phyloP scores from a whole-genome alignment of 345 rosid species.

The Bruguiera gymnorhiza region DNA sequence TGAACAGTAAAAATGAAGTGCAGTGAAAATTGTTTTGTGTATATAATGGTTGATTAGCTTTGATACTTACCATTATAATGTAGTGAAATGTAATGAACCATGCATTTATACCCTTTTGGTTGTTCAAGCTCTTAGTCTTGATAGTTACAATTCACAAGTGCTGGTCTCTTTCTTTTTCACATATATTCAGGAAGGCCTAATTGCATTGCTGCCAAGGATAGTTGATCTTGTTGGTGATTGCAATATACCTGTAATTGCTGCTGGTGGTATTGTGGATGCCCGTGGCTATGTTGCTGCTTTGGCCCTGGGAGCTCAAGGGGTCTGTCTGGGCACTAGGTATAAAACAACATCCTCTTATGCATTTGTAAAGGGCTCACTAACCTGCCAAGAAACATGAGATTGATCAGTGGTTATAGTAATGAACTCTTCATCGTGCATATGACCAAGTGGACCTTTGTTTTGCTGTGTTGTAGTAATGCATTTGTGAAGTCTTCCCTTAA shows the following conservation, averaged over 20 bases:
- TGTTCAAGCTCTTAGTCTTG: neutral
- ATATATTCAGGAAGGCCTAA: conserved; percentile 52
- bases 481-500: too few species aligned
- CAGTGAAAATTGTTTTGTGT: too few species aligned
- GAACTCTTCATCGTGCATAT: too few species aligned
- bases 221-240: conserved; percentile 58
- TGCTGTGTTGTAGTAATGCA: too few species aligned
- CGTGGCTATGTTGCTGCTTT: conserved; percentile 89
- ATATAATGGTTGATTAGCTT: too few species aligned
- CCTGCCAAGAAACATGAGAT: neutral
- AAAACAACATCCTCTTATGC: neutral
- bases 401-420: too few species aligned
- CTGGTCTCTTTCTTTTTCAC: neutral
- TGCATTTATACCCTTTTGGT: too few species aligned
- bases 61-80: too few species aligned
- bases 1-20: too few species aligned
- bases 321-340: conserved; percentile 86
- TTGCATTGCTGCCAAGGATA: conserved; percentile 73
- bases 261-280: conserved; percentile 73
- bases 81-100: too few species aligned
- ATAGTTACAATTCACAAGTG: neutral
- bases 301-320: conserved; percentile 85
- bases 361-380: neutral
- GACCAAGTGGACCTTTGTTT: too few species aligned
- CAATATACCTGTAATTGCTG: conserved; percentile 76